Evolutionary conservation across 345 rosid species (phyloP).

Genomic region (Pugionium dolabratum): DNA sequence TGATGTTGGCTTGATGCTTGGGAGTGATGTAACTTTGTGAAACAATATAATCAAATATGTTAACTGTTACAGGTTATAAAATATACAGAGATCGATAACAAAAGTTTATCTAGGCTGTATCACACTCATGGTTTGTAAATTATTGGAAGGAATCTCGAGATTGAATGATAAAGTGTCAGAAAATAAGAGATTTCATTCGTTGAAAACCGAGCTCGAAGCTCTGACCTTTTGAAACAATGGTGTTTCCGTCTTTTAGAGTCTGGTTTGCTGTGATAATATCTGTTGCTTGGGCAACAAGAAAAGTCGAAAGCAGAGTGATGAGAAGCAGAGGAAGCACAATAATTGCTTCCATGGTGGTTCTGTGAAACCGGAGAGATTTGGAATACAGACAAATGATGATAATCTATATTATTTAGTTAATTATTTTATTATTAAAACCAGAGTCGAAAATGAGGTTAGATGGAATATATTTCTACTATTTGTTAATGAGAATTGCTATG

Average conservation of each 20-base stretch:
- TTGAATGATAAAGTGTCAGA: slow-evolving; percentile 38
- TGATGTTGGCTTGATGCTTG: slow-evolving; percentile 34
- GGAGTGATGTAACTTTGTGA: slow-evolving; percentile 1
- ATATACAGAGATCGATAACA: slow-evolving; percentile 25
- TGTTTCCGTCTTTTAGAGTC: slow-evolving; percentile 39
- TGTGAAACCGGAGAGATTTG: slow-evolving; percentile 14
- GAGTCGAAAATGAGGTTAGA: neutral
- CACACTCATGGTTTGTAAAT: slow-evolving; percentile 39
- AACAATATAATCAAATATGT: neutral
- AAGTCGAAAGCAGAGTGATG: slow-evolving; percentile 22
- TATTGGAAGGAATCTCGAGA: slow-evolving; percentile 35
- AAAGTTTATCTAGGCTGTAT: slow-evolving; percentile 36
- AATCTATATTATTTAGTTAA: neutral
- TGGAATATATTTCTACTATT: slow-evolving; percentile 3
- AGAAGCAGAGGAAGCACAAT: slow-evolving; percentile 28
- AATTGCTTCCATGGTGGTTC: slow-evolving; percentile 31
- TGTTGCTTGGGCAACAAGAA: slow-evolving; percentile 17
- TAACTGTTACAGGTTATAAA: slow-evolving; percentile 8
- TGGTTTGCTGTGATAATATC: slow-evolving; percentile 31
- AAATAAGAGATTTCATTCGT: slow-evolving; percentile 37
- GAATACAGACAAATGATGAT: slow-evolving; percentile 3
- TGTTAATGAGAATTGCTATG: slow-evolving; percentile 15
- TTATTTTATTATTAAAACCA: neutral
- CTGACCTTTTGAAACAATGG: slow-evolving; percentile 34
- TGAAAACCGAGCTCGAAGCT: slow-evolving; percentile 41